These are phyloP conservation scores for Claviceps sorghi DNA, from an alignment of 2,329 filamentous ascomycete species.

Conservation along the genomic window DNA sequence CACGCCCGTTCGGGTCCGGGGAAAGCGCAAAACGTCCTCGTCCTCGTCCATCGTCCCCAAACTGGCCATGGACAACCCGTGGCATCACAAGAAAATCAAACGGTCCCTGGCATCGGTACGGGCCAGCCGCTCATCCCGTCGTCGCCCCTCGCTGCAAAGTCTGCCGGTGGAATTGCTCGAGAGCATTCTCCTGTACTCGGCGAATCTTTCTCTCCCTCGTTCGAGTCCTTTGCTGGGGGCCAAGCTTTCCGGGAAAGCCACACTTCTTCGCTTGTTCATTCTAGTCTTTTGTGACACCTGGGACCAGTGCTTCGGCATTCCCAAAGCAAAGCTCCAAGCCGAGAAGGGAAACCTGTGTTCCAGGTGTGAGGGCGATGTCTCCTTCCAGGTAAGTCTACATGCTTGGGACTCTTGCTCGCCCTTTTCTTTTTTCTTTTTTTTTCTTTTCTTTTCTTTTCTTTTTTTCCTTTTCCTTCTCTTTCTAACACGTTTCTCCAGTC, in stretches of 20 bases:
- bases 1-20: constrained; percentile 33
- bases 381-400: constrained; percentile 27
- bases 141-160: constrained; percentile 15
- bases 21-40: constrained; percentile 24
- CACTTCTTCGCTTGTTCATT: constrained; percentile 23
- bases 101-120: constrained; percentile 18
- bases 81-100: constrained; percentile 13
- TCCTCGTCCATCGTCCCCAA: constrained; percentile 6
- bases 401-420: neutral
- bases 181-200: constrained; percentile 34
- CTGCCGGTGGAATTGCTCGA: constrained; percentile 41
- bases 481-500: constrained; percentile 19
- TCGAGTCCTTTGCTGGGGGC: constrained; percentile 29
- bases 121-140: constrained; percentile 13
- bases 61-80: neutral
- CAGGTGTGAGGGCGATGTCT: constrained; percentile 21
- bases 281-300: constrained; percentile 24
- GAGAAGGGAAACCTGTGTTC: constrained; percentile 3
- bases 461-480: neutral
- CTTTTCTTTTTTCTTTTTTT: neutral
- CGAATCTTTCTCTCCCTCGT: constrained; percentile 32
- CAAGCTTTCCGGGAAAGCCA: constrained; percentile 28
- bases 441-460: neutral
- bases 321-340: constrained; percentile 7
- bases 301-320: constrained; percentile 23